A percentile compares a stretch with the other conserved stretches of the same genome.
phyloP scores from a whole-genome alignment of 768 basidiomycete species.

The Mycena leptocephala region DNA sequence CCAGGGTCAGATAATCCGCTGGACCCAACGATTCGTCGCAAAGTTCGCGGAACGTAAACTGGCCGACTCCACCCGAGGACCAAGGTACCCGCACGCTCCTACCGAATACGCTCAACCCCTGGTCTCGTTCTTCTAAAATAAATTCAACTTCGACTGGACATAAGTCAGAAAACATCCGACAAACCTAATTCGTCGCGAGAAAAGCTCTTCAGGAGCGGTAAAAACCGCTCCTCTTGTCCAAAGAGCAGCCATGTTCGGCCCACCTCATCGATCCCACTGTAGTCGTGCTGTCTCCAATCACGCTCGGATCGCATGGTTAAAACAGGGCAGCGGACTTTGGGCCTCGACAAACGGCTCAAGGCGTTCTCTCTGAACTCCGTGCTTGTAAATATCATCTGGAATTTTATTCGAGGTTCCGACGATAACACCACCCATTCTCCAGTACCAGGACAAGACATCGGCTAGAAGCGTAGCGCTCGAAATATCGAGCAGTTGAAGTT shows the following conservation, averaged over 20 bases:
- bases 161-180: neutral
- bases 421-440: slow-evolving; percentile 75
- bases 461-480: slow-evolving; percentile 68
- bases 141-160: neutral
- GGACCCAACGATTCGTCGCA: slow-evolving; percentile 69
- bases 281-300: slow-evolving; percentile 60
- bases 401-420: slow-evolving; percentile 67
- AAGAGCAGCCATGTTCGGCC: slow-evolving; percentile 52
- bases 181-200: slow-evolving; percentile 2
- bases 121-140: slow-evolving; percentile 36
- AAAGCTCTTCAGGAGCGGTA: slow-evolving; percentile 29
- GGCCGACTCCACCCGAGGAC: slow-evolving; percentile 55
- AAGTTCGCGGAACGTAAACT: slow-evolving; percentile 66
- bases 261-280: slow-evolving; percentile 31
- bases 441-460: slow-evolving; percentile 74
- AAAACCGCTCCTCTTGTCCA: slow-evolving; percentile 42
- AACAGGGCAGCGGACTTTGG: slow-evolving; percentile 66
- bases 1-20: slow-evolving; percentile 72
- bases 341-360: slow-evolving; percentile 73
- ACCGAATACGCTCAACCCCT: slow-evolving; percentile 64
- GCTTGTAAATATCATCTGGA: slow-evolving; percentile 70
- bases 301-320: slow-evolving; percentile 59
- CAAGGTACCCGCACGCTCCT: slow-evolving; percentile 62
- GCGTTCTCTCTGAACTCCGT: slow-evolving; percentile 71
- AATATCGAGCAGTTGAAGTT: slow-evolving; percentile 74